Evolutionary conservation across 495 filamentous ascomycete genomes (phyloP), one percentile per base, ranked within the genome.

Genomic region (Penicillium bovifimosum): DNA sequence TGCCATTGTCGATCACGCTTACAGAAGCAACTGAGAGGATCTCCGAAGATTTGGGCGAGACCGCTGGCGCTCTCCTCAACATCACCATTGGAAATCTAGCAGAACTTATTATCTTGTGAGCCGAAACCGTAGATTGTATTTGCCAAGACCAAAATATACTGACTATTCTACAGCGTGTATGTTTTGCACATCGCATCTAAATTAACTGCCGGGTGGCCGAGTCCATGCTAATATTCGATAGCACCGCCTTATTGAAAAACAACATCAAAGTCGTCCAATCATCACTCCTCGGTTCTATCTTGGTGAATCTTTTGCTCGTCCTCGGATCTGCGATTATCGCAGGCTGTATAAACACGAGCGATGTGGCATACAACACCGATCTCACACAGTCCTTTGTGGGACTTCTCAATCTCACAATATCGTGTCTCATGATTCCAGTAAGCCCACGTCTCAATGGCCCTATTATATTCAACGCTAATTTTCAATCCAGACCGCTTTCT

Each of bases 91-190:
- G 61, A 2, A 64, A 64, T 41, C 43, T 52, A 26, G 59, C 52
- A n/a, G 61, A 64, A 31, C 43, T 64, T 26, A 64, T 64, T 20
- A 46, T 60, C n/a, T 54, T 60, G 60, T 65, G 44, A 36, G 59
- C 55, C 5, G n/a, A n/a, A n/a, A n/a, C n/a, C n/a, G n/a, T n/a
- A n/a, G n/a, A n/a, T n/a, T n/a, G n/a, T n/a, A n/a, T n/a, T n/a
- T n/a, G n/a, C n/a, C n/a, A n/a, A n/a, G 1, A 27, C 11, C 18
- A 32, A 48, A 14, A 17, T 14, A 36, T 34, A 20, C 49, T 53
- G 20, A 56, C 31, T 31, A 31, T 6, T 3, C 11, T 43, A 9
- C 29, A 43, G 41, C 8, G 7, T 43, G 41, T 43, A 45, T 11
- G 27, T 34, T 33, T 24, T 13, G 16, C 29, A 45, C 9, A 13